Evolutionary conservation across 164 flowering plant genomes (phyloP), one percentile per base, ranked within the genome.

Genomic region (Kalanchoe fedtschenkoi): DNA sequence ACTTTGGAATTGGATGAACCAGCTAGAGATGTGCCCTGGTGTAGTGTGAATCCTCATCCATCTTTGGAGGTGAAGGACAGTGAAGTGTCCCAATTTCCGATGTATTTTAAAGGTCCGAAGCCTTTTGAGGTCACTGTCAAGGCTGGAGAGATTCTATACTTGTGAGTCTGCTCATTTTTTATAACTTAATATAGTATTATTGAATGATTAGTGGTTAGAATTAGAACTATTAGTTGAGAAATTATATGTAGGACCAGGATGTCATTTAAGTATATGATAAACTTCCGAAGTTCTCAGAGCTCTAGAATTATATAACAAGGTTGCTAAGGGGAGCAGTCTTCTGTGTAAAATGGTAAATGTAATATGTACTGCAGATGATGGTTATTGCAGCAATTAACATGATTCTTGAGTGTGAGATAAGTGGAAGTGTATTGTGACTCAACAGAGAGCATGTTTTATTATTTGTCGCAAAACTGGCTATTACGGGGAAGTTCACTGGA

Each of bases 101-200:
- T 84, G 69, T 93, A 82, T 68, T 90, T 86, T 68, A 72, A 76
- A 58, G 99, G 99, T 14, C 99, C 95, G 0, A 76, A 78, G 76
- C 98, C 98, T 6, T 85, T 85, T 68, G 73, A 80, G 65, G 82
- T 84, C 71, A 86, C 97, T 0, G 78, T 93, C 57, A 86, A 81
- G 73, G 86, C 97, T 17, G 98, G 98, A n/a, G 90, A 93, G 65
- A 82, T 93, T 62, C 95, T 93, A 17, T 93, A 93, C 74, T 65
- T 93, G 98, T 92, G 77, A 81, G 97, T 57, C 62, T 55, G 38
- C 6, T 16, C 24, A 10, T n/a, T 51, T 21, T 22, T 51, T 1
- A 42, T 19, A 13, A 19, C n/a, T 42, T 11, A 9, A 37, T 37
- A 8, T 37, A 37, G 39, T 8, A 26, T 17, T 47, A 10, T 2